Conservation (phyloP, 2,329 filamentous ascomycete species). For the Pseudocercospora fuligena region DNA sequence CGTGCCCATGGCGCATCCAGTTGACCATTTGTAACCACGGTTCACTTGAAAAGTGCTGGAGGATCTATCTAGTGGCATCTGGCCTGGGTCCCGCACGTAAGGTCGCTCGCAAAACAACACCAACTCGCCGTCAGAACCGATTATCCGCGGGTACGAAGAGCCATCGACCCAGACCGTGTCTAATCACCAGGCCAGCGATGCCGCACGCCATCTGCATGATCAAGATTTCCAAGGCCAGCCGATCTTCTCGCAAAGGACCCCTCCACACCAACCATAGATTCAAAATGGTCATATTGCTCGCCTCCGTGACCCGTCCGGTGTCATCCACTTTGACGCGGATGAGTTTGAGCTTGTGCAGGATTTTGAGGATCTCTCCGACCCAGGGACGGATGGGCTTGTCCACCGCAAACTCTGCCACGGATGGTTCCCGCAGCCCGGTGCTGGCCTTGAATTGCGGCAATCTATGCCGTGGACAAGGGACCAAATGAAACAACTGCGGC, state of each 20-base stretch:
- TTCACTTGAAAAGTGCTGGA: slow-evolving; percentile 4
- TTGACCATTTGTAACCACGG: slow-evolving; percentile 3
- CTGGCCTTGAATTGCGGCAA: slow-evolving; percentile 86
- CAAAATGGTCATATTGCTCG: slow-evolving; percentile 87
- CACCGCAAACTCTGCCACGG: slow-evolving; percentile 70
- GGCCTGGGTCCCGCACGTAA: slow-evolving; percentile 27
- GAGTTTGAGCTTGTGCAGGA: slow-evolving; percentile 71
- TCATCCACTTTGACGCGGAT: slow-evolving; percentile 70
- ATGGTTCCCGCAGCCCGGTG: slow-evolving; percentile 84
- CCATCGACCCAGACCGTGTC: slow-evolving; percentile 83
- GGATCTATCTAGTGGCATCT: slow-evolving; percentile 22
- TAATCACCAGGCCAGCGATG: slow-evolving; percentile 79
- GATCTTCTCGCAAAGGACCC: slow-evolving; percentile 86
- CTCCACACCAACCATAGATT: slow-evolving; percentile 97
- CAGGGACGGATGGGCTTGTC: slow-evolving; percentile 70
- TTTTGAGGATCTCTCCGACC: slow-evolving; percentile 66
- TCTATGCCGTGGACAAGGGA: slow-evolving; percentile 91
- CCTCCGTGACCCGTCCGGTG: slow-evolving; percentile 74
- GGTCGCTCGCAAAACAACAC: slow-evolving; percentile 14
- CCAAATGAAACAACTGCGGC: slow-evolving; percentile 85
- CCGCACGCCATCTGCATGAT: slow-evolving; percentile 77
- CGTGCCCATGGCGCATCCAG: slow-evolving; percentile 13
- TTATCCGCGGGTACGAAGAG: slow-evolving; percentile 89
- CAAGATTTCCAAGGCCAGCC: slow-evolving; percentile 78
- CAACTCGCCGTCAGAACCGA: slow-evolving; percentile 28